A percentile compares a stretch with the other conserved stretches of the same genome.
Evolutionary conservation across 805 yeast species (phyloP).

Genomic region (Ogataea parapolymorpha): DNA sequence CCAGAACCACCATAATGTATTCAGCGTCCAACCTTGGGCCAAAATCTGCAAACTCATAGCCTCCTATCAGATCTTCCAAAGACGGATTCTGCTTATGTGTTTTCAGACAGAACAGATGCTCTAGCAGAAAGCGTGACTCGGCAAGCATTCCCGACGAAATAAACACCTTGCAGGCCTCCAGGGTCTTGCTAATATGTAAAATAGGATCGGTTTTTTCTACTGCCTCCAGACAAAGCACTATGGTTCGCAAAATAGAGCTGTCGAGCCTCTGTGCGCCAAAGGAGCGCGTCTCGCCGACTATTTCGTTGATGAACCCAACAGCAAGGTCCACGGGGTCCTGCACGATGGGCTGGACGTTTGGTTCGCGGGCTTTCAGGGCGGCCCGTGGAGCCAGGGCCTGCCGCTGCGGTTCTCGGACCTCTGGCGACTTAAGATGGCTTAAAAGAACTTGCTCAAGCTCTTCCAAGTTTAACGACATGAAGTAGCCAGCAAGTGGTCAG

Average conservation of each 20-base stretch:
- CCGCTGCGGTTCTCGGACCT: background rate
- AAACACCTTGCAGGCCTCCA: slow-evolving; percentile 2
- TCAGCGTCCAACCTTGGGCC: background rate
- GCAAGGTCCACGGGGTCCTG: slow-evolving; percentile 11
- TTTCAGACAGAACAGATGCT: background rate
- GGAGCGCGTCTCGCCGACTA: slow-evolving; percentile 1
- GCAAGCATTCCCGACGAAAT: background rate
- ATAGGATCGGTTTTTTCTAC: background rate
- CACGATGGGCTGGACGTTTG: slow-evolving; percentile 2
- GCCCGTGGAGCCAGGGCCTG: background rate
- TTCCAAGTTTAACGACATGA: slow-evolving; percentile 7
- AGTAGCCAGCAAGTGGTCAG: background rate
- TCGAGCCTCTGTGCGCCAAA: slow-evolving; percentile 1
- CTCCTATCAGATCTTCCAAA: background rate
- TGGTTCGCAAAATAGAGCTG: slow-evolving; percentile 2
- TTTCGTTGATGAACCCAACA: slow-evolving; percentile 8
- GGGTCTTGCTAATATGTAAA: background rate
- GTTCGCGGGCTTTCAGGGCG: slow-evolving; percentile 9
- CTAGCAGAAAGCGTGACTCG: background rate
- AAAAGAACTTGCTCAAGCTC: slow-evolving; percentile 8
- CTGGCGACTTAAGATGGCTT: slow-evolving; percentile 7
- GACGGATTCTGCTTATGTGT: background rate
- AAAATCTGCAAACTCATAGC: background rate
- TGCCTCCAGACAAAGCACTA: slow-evolving; percentile 13
- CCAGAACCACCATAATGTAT: background rate